phyloP scores from a whole-genome alignment of 805 yeast species.

The Wickerhamiella nectarea region DNA sequence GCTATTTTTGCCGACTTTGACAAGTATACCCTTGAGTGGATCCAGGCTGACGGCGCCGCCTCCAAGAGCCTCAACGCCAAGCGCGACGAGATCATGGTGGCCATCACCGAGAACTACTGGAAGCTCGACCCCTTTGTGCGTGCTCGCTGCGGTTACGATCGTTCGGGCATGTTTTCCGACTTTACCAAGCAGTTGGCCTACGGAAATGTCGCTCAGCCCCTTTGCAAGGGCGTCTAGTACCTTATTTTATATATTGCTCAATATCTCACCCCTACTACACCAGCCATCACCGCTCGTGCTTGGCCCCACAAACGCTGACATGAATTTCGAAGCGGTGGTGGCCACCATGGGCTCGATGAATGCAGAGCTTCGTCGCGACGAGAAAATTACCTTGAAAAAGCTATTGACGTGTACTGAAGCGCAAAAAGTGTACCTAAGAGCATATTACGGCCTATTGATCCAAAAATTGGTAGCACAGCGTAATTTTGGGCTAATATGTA shows the following conservation, averaged over 20 bases:
- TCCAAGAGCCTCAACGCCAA: conserved; percentile 37
- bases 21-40: conserved; percentile 64
- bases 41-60: conserved; percentile 38
- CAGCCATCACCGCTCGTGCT: too few species aligned
- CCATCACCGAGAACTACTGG: conserved; percentile 51
- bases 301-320: too few species aligned
- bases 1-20: conserved; percentile 42
- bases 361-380: background rate
- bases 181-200: conserved; percentile 20
- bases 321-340: too few species aligned
- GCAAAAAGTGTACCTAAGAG: background rate
- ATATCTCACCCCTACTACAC: too few species aligned
- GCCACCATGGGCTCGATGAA: background rate
- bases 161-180: conserved; percentile 45
- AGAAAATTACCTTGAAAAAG: background rate
- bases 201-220: conserved; percentile 20
- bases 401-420: background rate
- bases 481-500: background rate
- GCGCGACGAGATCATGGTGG: conserved; percentile 33
- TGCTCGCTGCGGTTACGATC: conserved; percentile 65
- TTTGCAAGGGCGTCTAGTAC: conserved; percentile 9
- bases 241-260: conserved; percentile 1
- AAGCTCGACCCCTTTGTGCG: conserved; percentile 70
- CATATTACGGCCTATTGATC: background rate
- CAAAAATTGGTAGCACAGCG: background rate